Evolutionary conservation across 495 filamentous ascomycete genomes (phyloP).

Genomic region (Hamigera avellanea): DNA sequence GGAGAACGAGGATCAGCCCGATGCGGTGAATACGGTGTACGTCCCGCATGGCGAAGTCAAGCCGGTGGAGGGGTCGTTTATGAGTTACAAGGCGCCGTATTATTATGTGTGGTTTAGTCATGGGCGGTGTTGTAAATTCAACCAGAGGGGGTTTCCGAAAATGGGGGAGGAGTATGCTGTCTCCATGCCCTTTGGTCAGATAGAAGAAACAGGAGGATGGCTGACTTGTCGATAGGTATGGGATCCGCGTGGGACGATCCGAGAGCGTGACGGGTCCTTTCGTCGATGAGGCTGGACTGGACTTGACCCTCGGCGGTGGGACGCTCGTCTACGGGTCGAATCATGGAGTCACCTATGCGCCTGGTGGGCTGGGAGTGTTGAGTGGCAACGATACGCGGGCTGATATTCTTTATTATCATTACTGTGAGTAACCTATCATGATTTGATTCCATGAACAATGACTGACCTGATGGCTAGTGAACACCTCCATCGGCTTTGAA

Average conservation of each 20-base stretch:
- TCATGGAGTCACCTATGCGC: conserved; percentile 33
- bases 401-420: conserved; percentile 40
- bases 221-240: conserved; percentile 14
- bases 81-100: conserved; percentile 45
- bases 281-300: conserved; percentile 19
- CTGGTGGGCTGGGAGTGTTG: conserved; percentile 32
- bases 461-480: conserved; percentile 16
- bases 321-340: conserved; percentile 34
- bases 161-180: conserved; percentile 48
- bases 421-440: conserved; percentile 12
- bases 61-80: conserved; percentile 50
- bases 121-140: conserved; percentile 55
- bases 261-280: conserved; percentile 27
- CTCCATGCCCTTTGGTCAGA: neutral
- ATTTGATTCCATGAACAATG: neutral
- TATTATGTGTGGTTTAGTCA: conserved; percentile 65
- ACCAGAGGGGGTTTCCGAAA: conserved; percentile 28
- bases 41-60: conserved; percentile 15
- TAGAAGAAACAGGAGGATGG: too few species aligned
- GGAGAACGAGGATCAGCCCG: conserved; percentile 20
- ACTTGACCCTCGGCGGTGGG: conserved; percentile 28
- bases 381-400: conserved; percentile 13
- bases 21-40: conserved; percentile 37
- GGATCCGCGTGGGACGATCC: conserved; percentile 33
- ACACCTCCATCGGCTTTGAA: conserved; percentile 28